Percentiles rank a stretch among this genome's conserved stretches.
phyloP scores from a whole-genome alignment of 2,329 filamentous ascomycete genomes.

The Talaromyces sp. region DNA sequence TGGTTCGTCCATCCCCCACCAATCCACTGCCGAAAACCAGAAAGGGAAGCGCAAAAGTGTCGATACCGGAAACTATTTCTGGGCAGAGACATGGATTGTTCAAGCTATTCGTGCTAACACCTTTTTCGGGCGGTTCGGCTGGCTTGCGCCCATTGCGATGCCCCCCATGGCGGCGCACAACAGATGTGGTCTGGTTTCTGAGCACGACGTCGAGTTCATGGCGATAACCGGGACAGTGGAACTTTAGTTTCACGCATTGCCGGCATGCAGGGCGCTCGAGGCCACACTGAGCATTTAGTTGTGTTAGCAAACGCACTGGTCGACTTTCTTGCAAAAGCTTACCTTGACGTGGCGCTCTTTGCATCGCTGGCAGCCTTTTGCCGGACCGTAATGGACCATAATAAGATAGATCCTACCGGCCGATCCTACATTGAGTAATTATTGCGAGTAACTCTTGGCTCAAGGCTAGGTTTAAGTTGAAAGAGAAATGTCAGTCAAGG shows the following conservation, averaged over 20 bases:
- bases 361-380: slow-evolving; percentile 10
- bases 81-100: not conserved
- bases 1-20: not conserved
- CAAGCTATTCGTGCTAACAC: not conserved
- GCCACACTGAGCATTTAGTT: slow-evolving; percentile 1
- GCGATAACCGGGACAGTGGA: slow-evolving; percentile 6
- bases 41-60: not conserved
- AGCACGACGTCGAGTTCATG: slow-evolving; percentile 9
- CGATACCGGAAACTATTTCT: not conserved
- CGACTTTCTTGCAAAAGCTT: not conserved
- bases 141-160: not conserved
- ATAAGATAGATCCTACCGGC: not conserved
- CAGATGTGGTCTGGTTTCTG: slow-evolving; percentile 7
- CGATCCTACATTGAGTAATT: not conserved
- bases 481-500: not conserved
- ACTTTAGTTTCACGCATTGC: slow-evolving; percentile 5
- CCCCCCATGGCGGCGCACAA: slow-evolving; percentile 4
- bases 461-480: not conserved
- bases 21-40: not conserved
- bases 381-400: slow-evolving; percentile 10
- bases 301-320: not conserved
- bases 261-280: slow-evolving; percentile 6
- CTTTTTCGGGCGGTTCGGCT: not conserved
- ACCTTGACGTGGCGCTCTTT: slow-evolving; percentile 11
- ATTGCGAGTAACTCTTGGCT: not conserved